Evolutionary conservation across 1,284 basidiomycete species (phyloP).

Genomic region (Leccinum fallax): DNA sequence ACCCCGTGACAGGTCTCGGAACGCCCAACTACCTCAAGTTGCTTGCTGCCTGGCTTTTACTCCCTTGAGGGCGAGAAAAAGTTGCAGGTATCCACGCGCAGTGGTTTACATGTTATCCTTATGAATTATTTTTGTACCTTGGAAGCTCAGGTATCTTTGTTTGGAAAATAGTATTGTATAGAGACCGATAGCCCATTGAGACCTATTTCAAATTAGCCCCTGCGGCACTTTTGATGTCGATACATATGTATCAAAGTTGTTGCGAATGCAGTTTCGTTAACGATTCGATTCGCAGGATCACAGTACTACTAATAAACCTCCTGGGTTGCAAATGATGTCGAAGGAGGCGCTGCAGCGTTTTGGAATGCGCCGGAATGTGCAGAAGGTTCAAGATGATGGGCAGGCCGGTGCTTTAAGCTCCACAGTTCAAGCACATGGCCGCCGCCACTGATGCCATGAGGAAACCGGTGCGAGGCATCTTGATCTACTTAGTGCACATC

Average conservation of each 20-base stretch:
- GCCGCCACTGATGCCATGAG: background rate
- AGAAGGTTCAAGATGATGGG: background rate
- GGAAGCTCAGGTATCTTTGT: background rate
- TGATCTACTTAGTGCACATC: slow-evolving; percentile 9
- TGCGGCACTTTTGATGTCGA: background rate
- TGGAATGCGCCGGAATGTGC: background rate
- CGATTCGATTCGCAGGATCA: too few species aligned
- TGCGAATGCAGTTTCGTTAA: too few species aligned
- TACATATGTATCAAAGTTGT: too few species aligned
- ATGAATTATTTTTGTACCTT: background rate
- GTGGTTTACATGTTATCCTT: background rate
- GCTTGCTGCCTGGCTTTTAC: slow-evolving; percentile 20
- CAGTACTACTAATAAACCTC: too few species aligned
- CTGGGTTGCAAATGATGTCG: background rate
- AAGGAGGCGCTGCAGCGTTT: background rate
- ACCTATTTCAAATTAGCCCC: background rate
- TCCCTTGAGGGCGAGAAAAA: slow-evolving; percentile 16
- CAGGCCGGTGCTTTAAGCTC: too few species aligned
- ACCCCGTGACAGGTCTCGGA: slow-evolving; percentile 42
- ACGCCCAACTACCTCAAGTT: slow-evolving; percentile 35
- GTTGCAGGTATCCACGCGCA: background rate
- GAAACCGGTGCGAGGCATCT: too few species aligned
- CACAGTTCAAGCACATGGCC: slow-evolving; percentile 2
- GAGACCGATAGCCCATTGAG: background rate
- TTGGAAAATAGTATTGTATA: background rate